Conservation (phyloP, 805 yeast species). For the Candida nonsorbophila region DNA sequence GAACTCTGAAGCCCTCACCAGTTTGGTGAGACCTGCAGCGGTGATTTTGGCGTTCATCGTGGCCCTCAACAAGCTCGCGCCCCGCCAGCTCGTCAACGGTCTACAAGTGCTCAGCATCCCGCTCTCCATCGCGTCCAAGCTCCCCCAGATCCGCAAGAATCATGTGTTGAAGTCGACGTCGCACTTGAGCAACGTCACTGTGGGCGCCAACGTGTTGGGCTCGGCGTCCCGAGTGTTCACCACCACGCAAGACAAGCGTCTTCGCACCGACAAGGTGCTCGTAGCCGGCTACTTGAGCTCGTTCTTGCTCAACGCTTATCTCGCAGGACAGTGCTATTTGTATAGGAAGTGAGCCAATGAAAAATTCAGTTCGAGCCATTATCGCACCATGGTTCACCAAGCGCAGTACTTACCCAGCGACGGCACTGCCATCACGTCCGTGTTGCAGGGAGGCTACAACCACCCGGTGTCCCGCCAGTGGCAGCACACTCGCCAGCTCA, state of each 20-base stretch:
- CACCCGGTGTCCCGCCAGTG: conserved; percentile 85
- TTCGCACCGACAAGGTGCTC: conserved; percentile 27
- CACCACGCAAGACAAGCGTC: conserved; percentile 23
- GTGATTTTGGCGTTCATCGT: conserved; percentile 20
- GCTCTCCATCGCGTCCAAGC: conserved; percentile 27
- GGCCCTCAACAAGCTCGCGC: conserved; percentile 27
- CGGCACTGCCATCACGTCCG: conserved; percentile 62
- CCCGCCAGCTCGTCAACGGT: conserved; percentile 18
- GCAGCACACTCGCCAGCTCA: conserved; percentile 82
- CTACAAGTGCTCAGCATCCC: conserved; percentile 36
- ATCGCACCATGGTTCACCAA: conserved; percentile 44
- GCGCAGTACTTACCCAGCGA: conserved; percentile 64
- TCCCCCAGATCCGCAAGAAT: conserved; percentile 36
- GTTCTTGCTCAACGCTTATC: conserved; percentile 25
- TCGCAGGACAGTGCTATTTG: conserved; percentile 29
- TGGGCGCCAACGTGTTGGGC: conserved; percentile 36
- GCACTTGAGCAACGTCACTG: conserved; percentile 33
- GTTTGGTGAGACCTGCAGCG: conserved; percentile 20
- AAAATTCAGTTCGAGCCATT: too few relatives aligned
- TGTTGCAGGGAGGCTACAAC: conserved; percentile 91
- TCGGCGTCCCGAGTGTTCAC: conserved; percentile 36
- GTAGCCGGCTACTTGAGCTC: conserved; percentile 35
- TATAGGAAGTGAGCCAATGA: conserved; percentile 17
- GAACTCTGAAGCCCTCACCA: conserved; percentile 9
- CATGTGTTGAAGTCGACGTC: conserved; percentile 27